phyloP scores from a whole-genome alignment of 2,329 filamentous ascomycete species.

The Biscogniauxia marginata region DNA sequence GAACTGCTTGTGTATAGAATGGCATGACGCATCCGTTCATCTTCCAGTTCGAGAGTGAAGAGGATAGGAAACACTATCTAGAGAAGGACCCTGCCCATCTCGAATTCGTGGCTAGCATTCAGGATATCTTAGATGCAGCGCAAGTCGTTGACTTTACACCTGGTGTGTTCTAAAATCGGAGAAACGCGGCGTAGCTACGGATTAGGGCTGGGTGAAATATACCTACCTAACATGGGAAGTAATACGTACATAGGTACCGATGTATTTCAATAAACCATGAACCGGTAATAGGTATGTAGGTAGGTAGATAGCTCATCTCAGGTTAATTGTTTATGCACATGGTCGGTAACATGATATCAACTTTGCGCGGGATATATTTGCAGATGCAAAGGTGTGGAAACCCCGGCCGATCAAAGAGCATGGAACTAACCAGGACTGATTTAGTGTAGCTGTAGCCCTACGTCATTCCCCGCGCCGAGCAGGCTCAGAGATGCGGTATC shows the following conservation, averaged over 20 bases:
- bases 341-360: too few relatives aligned
- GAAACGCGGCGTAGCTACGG: not conserved
- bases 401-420: not conserved
- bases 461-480: slow-evolving; percentile 21
- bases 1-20: slow-evolving; percentile 41
- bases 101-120: slow-evolving; percentile 52
- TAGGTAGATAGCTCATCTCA: too few relatives aligned
- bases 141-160: slow-evolving; percentile 59
- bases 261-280: not conserved
- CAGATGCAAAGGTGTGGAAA: not conserved
- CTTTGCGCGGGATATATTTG: too few relatives aligned
- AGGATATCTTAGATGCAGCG: slow-evolving; percentile 47
- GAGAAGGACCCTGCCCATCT: slow-evolving; percentile 61
- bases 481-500: not conserved
- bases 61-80: slow-evolving; percentile 67
- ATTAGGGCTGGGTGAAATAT: too few relatives aligned
- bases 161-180: slow-evolving; percentile 29
- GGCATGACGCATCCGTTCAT: slow-evolving; percentile 67
- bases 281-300: too few relatives aligned
- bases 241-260: not conserved
- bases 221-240: not conserved
- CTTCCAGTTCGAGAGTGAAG: slow-evolving; percentile 59
- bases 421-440: slow-evolving; percentile 12
- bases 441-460: slow-evolving; percentile 16
- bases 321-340: too few relatives aligned